A percentile compares a stretch with the other conserved stretches of the same genome.
Conservation (phyloP, 2,329 filamentous ascomycete species). For the Thelonectria blattea region DNA sequence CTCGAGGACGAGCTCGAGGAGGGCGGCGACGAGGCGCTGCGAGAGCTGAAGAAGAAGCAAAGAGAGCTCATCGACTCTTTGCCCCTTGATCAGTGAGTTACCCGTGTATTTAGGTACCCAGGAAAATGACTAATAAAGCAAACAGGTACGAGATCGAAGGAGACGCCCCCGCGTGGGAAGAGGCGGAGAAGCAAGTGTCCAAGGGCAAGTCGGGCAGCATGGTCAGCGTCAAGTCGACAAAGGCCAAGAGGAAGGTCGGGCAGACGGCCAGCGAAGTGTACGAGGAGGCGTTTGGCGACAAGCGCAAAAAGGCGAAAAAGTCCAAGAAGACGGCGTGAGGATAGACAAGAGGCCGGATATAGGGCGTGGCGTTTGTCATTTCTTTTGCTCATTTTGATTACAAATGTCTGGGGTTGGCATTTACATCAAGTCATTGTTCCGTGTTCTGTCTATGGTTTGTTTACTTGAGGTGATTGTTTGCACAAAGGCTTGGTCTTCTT, state of each 20-base stretch:
- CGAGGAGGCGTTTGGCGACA: constrained; percentile 63
- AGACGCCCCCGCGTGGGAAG: constrained; percentile 66
- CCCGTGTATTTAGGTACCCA: not conserved
- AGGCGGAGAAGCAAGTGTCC: constrained; percentile 77
- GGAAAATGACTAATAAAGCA: constrained; percentile 9
- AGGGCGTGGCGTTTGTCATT: constrained; percentile 35
- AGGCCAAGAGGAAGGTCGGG: constrained; percentile 76
- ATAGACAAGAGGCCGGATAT: constrained; percentile 29
- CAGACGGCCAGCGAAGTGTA: constrained; percentile 66
- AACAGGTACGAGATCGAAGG: constrained; percentile 70
- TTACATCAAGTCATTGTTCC: constrained; percentile 4
- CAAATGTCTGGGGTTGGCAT: constrained; percentile 6
- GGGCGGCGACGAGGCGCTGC: constrained; percentile 77
- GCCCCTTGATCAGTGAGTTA: constrained; percentile 72
- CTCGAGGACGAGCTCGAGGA: constrained; percentile 86
- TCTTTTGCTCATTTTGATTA: constrained; percentile 4
- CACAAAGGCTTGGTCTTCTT: not conserved
- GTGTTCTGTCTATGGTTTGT: not conserved
- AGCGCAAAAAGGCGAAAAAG: constrained; percentile 62
- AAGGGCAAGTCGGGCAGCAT: constrained; percentile 65
- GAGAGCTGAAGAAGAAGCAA: constrained; percentile 77
- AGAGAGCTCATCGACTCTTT: constrained; percentile 88
- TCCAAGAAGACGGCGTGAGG: constrained; percentile 42
- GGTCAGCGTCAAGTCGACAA: constrained; percentile 82
- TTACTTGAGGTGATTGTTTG: not conserved